Conservation (phyloP, 202 grass and related monocot species). For the Schoenoplectus tabernaemontani region DNA sequence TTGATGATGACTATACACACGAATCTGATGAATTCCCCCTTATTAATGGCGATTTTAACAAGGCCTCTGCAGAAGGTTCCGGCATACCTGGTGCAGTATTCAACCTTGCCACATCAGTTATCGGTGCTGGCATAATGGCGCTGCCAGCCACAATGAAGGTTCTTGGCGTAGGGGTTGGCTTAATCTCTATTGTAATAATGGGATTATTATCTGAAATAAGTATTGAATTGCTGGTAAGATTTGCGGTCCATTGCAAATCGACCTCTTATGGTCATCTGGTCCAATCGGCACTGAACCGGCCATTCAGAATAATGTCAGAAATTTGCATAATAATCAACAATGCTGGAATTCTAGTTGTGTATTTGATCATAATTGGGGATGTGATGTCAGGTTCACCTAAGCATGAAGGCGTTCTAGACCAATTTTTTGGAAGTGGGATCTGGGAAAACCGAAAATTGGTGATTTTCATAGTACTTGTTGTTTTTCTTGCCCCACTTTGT, state of each 20-base stretch:
- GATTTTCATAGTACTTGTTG: conserved; percentile 61
- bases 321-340: conserved; percentile 88
- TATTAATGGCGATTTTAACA: conserved; percentile 35
- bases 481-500: conserved; percentile 69
- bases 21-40: conserved; percentile 68
- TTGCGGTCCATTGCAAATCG: conserved; percentile 51
- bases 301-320: conserved; percentile 62
- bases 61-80: conserved; percentile 33
- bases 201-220: conserved; percentile 79
- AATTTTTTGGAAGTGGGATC: conserved; percentile 62
- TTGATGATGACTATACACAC: conserved; percentile 32
- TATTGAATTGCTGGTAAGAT: conserved; percentile 80
- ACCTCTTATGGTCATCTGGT: conserved; percentile 82
- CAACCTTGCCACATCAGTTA: conserved; percentile 95
- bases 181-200: conserved; percentile 66
- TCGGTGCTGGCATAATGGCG: conserved; percentile 93
- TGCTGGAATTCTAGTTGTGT: conserved; percentile 66
- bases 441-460: conserved; percentile 86
- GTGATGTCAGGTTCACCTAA: conserved; percentile 82
- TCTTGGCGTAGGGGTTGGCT: conserved; percentile 57
- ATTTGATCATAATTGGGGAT: conserved; percentile 89
- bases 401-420: conserved; percentile 76
- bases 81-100: conserved; percentile 57
- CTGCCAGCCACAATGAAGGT: conserved; percentile 99
- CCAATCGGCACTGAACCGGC: conserved; percentile 54